phyloP scores from a whole-genome alignment of 2,329 filamentous ascomycete genomes.

The Lachnellula arida region DNA sequence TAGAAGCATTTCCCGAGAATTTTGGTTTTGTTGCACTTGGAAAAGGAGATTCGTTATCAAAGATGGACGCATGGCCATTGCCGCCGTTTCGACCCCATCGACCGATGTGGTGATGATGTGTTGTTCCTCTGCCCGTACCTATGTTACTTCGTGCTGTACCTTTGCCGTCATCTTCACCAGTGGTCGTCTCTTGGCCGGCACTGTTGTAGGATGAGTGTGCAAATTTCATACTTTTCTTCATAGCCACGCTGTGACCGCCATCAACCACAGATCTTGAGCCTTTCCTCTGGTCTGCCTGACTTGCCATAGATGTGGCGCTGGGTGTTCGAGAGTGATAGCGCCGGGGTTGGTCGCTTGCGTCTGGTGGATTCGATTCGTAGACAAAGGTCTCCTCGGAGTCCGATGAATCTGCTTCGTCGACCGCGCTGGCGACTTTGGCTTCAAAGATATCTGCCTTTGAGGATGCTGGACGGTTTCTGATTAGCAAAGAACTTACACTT shows the following conservation, averaged over 20 bases:
- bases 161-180: conserved; percentile 64
- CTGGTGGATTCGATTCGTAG: conserved; percentile 93
- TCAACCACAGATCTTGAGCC: conserved; percentile 59
- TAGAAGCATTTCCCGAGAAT: conserved; percentile 50
- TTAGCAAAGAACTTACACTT: conserved; percentile 43
- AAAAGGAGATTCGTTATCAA: conserved; percentile 76
- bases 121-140: conserved; percentile 60
- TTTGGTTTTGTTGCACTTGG: conserved; percentile 61
- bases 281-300: conserved; percentile 56
- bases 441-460: conserved; percentile 98
- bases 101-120: conserved; percentile 75
- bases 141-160: conserved; percentile 56
- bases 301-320: conserved; percentile 80
- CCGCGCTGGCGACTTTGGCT: conserved; percentile 90
- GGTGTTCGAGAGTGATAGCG: conserved; percentile 92
- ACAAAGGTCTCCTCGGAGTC: conserved; percentile 99
- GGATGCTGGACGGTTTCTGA: conserved; percentile 55
- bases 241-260: conserved; percentile 54
- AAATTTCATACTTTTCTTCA: conserved; percentile 96
- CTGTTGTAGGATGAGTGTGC: conserved; percentile 67
- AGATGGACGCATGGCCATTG: conserved; percentile 65
- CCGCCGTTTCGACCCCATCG: conserved; percentile 68
- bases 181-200: conserved; percentile 43
- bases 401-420: conserved; percentile 93
- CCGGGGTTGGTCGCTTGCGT: conserved; percentile 56